A percentile compares a stretch with the other conserved stretches of the same genome.
Evolutionary conservation across 768 basidiomycete species (phyloP).

Genomic region (Tephrocybe sp.): DNA sequence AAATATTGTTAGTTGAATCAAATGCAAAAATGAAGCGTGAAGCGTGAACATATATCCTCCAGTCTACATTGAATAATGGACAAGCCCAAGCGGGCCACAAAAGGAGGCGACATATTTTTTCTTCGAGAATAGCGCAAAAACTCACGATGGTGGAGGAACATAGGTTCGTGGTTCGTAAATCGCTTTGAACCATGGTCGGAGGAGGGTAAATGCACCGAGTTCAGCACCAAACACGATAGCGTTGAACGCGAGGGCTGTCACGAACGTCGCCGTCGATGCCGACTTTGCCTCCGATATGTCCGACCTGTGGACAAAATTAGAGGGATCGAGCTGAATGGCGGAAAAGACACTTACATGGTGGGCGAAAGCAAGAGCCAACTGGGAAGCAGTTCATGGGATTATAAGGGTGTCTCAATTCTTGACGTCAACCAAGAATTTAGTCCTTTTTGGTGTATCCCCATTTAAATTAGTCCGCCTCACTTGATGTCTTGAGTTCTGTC

Average conservation of each 20-base stretch:
- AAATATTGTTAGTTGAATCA: conserved; percentile 1
- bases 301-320: conserved; percentile 30
- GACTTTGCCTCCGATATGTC: conserved; percentile 40
- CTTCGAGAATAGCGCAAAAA: conserved; percentile 7
- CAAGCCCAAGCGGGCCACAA: neutral
- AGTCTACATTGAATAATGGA: no score
- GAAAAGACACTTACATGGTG: conserved; percentile 23
- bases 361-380: conserved; percentile 4
- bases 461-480: neutral
- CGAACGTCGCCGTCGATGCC: conserved; percentile 77
- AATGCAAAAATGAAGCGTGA: neutral
- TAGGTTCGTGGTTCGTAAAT: conserved; percentile 91
- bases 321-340: neutral
- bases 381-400: neutral
- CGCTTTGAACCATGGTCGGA: conserved; percentile 81
- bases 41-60: neutral
- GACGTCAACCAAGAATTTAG: conserved; percentile 17
- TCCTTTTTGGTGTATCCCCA: neutral
- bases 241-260: conserved; percentile 87
- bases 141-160: conserved; percentile 43
- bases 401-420: conserved; percentile 16
- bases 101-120: neutral
- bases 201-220: conserved; percentile 74
- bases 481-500: no score
- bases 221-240: conserved; percentile 68